phyloP scores from a whole-genome alignment of 2,329 filamentous ascomycete genomes.

The Neurospora sp. region DNA sequence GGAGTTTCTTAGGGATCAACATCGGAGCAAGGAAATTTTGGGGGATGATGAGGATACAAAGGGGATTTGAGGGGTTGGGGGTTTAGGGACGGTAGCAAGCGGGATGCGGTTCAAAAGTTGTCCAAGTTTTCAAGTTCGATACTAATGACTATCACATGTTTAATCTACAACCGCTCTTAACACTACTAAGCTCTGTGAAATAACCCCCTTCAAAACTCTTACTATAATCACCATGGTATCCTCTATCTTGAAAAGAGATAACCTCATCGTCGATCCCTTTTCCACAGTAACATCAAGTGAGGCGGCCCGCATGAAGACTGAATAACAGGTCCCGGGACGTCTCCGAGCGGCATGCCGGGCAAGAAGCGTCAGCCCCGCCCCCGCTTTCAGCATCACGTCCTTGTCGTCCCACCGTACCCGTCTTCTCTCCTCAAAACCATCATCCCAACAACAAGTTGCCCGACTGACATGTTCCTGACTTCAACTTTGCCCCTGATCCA shows the following conservation, averaged over 20 bases:
- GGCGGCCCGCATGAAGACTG: background rate
- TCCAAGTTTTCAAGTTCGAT: background rate
- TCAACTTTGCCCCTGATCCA: background rate
- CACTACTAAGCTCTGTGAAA: background rate
- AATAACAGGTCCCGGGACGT: background rate
- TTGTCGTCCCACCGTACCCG: background rate
- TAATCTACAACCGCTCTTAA: background rate
- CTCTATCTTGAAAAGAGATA: background rate
- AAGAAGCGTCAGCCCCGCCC: background rate
- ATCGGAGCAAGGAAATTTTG: slow-evolving; percentile 30
- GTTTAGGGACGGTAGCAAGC: background rate
- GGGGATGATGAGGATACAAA: background rate
- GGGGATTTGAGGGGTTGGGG: background rate
- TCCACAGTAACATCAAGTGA: background rate
- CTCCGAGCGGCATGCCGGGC: background rate
- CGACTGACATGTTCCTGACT: background rate
- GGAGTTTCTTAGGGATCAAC: slow-evolving; percentile 43
- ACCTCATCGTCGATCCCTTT: background rate
- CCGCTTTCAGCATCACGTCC: background rate
- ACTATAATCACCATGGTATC: no score
- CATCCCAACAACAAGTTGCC: background rate
- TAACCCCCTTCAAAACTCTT: no score
- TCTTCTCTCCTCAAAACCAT: background rate
- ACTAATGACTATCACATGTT: background rate
- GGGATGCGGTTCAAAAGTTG: background rate